Percentiles rank a stretch among this genome's conserved stretches.
These are phyloP conservation scores for Lasiodiplodia citricola DNA, from an alignment of 2,329 filamentous ascomycete genomes.

Conservation along the genomic window DNA sequence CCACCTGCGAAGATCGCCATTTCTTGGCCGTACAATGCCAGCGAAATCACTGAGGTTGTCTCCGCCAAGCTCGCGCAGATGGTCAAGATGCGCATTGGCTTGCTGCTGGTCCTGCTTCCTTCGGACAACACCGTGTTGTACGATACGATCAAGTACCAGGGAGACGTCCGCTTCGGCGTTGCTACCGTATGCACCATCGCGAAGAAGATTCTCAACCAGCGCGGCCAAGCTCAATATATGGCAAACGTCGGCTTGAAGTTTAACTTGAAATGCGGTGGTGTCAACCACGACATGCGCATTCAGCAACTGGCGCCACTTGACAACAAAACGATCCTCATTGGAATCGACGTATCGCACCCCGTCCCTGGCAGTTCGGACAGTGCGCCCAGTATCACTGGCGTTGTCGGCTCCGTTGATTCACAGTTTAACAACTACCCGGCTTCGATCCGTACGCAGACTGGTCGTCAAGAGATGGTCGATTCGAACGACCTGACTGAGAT, in stretches of 20 bases:
- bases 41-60: constrained; percentile 15
- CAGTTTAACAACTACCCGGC: constrained; percentile 78
- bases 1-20: constrained; percentile 20
- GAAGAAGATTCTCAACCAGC: constrained; percentile 43
- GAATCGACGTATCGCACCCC: constrained; percentile 88
- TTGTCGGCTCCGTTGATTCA: constrained; percentile 76
- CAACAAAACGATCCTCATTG: constrained; percentile 81
- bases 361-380: constrained; percentile 64
- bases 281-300: constrained; percentile 66
- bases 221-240: constrained; percentile 43
- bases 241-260: constrained; percentile 63
- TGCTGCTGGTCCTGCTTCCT: constrained; percentile 39
- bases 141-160: constrained; percentile 35
- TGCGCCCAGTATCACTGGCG: constrained; percentile 75
- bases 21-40: constrained; percentile 4
- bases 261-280: constrained; percentile 47
- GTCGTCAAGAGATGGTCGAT: constrained; percentile 71
- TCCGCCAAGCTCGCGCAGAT: constrained; percentile 18
- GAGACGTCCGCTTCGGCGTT: constrained; percentile 33
- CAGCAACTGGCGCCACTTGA: constrained; percentile 61
- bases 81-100: constrained; percentile 16
- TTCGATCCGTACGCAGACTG: constrained; percentile 66
- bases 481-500: constrained; percentile 58
- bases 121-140: constrained; percentile 39
- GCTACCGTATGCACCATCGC: constrained; percentile 35